Evolutionary conservation across 2,329 filamentous ascomycete genomes (phyloP).

Genomic region (Monosporascus cannonballus): DNA sequence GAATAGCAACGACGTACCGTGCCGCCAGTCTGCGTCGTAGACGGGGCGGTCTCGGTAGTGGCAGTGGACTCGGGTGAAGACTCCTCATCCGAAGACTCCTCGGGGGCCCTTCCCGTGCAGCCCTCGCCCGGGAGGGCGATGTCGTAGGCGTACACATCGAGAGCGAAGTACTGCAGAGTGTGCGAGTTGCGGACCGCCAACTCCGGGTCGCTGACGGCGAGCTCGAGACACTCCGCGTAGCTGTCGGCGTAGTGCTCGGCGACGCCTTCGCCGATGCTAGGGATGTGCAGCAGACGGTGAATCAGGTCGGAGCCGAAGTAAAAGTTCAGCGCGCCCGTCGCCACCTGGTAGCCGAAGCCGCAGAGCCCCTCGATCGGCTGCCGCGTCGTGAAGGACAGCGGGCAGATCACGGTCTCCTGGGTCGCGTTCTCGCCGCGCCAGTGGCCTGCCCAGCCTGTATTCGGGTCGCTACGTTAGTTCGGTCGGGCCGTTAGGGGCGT

Average conservation of each 20-base stretch:
- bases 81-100: conserved; percentile 3
- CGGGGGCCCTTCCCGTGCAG: conserved; percentile 42
- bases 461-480: too few species aligned
- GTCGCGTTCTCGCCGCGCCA: conserved; percentile 61
- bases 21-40: too few species aligned
- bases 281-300: conserved; percentile 60
- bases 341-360: conserved; percentile 55
- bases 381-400: conserved; percentile 52
- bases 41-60: conserved; percentile 2
- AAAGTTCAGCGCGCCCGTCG: conserved; percentile 47
- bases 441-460: conserved; percentile 58
- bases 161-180: conserved; percentile 61
- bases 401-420: conserved; percentile 64
- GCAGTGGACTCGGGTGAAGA: conserved; percentile 1
- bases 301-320: conserved; percentile 63
- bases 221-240: conserved; percentile 47
- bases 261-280: conserved; percentile 50
- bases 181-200: conserved; percentile 52
- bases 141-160: conserved; percentile 61
- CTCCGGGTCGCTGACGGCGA: conserved; percentile 42
- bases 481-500: too few species aligned
- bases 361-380: conserved; percentile 55
- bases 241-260: conserved; percentile 58
- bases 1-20: too few species aligned
- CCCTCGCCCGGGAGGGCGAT: conserved; percentile 57